Percentiles rank a stretch among this genome's conserved stretches.
Conservation (phyloP, 2,329 filamentous ascomycete genomes). For the Alternaria panax region DNA sequence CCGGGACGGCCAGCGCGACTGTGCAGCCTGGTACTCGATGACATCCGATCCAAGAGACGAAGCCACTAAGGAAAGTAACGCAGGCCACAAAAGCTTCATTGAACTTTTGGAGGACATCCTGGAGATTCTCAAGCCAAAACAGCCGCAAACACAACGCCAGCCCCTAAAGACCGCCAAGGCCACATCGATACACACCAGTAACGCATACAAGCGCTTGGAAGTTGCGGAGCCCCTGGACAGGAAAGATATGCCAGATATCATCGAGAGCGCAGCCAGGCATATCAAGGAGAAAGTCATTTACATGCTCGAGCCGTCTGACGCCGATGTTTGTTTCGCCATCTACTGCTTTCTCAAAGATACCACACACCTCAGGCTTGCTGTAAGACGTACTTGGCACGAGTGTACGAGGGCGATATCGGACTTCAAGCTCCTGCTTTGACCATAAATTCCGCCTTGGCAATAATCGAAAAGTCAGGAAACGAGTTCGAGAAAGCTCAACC, state of each 20-base stretch:
- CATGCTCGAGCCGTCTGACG: constrained; percentile 1
- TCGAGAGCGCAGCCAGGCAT: neutral
- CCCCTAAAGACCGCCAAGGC: neutral
- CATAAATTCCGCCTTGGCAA: constrained; percentile 39
- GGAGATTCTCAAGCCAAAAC: neutral
- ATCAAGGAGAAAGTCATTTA: neutral
- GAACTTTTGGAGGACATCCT: neutral
- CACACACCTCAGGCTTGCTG: constrained; percentile 39
- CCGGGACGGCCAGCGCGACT: neutral
- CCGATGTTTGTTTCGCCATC: constrained; percentile 18
- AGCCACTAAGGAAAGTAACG: neutral
- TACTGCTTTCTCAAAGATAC: constrained; percentile 44
- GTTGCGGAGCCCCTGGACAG: neutral
- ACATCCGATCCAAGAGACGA: neutral
- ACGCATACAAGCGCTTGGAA: neutral
- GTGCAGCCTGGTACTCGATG: neutral
- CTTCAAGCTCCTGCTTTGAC: constrained; percentile 43
- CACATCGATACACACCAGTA: neutral
- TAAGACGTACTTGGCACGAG: constrained; percentile 40
- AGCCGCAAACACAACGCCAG: neutral
- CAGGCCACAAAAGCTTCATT: neutral
- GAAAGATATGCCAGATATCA: neutral
- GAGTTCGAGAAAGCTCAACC: neutral
- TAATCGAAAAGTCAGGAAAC: neutral
- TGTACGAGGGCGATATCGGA: constrained; percentile 38